Evolutionary conservation across 208 protist species (phyloP).

Genomic region (Leishmania mexicana): DNA sequence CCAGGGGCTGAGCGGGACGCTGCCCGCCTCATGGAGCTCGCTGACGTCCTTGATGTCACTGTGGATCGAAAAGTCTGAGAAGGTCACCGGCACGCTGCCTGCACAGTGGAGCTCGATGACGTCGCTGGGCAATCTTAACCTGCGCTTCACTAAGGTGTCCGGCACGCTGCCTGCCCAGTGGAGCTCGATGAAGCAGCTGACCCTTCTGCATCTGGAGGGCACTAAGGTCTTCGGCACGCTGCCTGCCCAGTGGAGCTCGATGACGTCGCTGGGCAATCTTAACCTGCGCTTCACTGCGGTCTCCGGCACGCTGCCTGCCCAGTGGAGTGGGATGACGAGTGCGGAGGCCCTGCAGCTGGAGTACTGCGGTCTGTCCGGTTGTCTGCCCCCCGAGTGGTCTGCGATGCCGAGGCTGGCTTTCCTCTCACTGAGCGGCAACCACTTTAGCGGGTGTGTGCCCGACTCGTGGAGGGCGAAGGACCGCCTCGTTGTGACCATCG

Average conservation of each 20-base stretch:
- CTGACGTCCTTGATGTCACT: neutral
- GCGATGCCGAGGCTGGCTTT: too few relatives aligned
- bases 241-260: neutral
- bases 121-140: too few relatives aligned
- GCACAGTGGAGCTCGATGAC: neutral
- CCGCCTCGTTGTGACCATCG: neutral
- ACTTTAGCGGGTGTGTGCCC: too few relatives aligned
- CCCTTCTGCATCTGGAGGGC: neutral
- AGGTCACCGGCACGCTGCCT: neutral
- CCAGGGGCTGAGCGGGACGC: neutral
- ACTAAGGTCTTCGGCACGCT: neutral
- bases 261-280: neutral
- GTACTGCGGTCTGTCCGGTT: too few relatives aligned
- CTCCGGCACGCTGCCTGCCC: neutral
- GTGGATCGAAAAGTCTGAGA: too few relatives aligned
- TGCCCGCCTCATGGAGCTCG: neutral
- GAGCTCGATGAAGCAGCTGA: neutral
- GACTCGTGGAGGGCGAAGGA: neutral
- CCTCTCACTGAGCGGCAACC: too few relatives aligned
- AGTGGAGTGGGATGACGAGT: neutral
- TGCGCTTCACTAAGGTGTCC: too few relatives aligned
- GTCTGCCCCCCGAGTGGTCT: too few relatives aligned
- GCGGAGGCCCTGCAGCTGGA: too few relatives aligned
- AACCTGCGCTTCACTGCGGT: neutral
- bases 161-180: slow-evolving; percentile 6